A percentile compares a stretch with the other conserved stretches of the same genome.
Conservation (phyloP, 2,329 filamentous ascomycete genomes). For the Aspergillus floridensis region DNA sequence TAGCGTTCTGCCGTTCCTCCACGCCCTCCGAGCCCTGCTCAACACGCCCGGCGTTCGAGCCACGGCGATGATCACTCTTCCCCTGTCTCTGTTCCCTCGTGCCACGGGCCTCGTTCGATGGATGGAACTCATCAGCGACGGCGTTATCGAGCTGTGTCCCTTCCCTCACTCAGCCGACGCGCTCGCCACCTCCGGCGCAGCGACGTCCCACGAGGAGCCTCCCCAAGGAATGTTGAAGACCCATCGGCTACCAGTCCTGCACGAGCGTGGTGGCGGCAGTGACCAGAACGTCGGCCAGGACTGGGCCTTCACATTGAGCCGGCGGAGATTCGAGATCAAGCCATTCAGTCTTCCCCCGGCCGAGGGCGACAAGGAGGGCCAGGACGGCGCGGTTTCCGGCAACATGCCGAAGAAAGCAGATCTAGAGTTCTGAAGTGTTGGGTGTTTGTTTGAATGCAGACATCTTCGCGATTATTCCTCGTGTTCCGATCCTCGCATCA, state of each 20-base stretch:
- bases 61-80: conserved; percentile 72
- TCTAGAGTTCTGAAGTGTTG: conserved; percentile 64
- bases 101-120: conserved; percentile 73
- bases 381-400: conserved; percentile 46
- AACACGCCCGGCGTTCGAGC: conserved; percentile 64
- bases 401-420: conserved; percentile 61
- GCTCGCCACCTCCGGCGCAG: conserved; percentile 52
- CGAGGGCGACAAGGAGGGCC: conserved; percentile 68
- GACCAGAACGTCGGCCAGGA: conserved; percentile 72
- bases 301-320: conserved; percentile 84
- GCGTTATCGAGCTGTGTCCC: conserved; percentile 77
- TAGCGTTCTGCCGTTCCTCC: conserved; percentile 75
- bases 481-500: conserved; percentile 49
- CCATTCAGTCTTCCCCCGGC: conserved; percentile 87
- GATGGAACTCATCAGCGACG: conserved; percentile 81
- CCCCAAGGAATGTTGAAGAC: conserved; percentile 83
- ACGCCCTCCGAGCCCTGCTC: conserved; percentile 71
- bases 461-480: conserved; percentile 27
- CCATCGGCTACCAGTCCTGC: conserved; percentile 77
- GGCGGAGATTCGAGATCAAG: conserved; percentile 78
- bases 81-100: conserved; percentile 75
- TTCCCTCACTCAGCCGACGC: conserved; percentile 62
- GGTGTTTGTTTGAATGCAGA: conserved; percentile 5
- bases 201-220: conserved; percentile 65
- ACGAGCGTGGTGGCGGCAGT: conserved; percentile 82